Conservation (phyloP, 192 early-diverging fungal species). For the Coemansia sp. region DNA sequence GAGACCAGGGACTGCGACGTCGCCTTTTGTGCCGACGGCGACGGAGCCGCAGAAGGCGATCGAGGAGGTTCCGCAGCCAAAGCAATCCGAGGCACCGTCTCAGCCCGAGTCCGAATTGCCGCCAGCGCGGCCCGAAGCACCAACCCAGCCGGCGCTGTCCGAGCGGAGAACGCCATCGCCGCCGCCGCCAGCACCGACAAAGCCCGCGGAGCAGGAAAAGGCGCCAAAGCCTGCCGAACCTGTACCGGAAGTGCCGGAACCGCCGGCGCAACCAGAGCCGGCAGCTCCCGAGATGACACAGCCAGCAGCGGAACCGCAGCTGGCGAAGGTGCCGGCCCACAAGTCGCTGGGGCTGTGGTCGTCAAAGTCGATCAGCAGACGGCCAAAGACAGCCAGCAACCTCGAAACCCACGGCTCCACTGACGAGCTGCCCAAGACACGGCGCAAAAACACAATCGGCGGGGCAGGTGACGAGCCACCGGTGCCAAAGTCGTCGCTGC, state of each 20-base stretch:
- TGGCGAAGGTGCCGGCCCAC: neutral
- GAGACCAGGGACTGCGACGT: constrained; percentile 12
- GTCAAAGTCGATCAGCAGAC: neutral
- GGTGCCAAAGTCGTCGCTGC: neutral
- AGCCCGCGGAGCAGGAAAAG: neutral
- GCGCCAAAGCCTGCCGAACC: neutral
- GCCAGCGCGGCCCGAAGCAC: neutral
- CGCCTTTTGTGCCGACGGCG: too few species aligned
- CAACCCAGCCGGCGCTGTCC: neutral
- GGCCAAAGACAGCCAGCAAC: constrained; percentile 1
- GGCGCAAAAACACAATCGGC: constrained; percentile 4
- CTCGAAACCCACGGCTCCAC: neutral
- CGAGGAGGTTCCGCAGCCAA: too few species aligned
- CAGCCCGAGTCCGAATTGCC: too few species aligned
- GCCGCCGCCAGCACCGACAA: neutral
- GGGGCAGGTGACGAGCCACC: neutral
- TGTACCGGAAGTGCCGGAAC: too few species aligned
- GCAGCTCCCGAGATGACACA: too few species aligned
- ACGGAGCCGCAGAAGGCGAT: too few species aligned
- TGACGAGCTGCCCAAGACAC: neutral
- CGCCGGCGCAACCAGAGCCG: too few species aligned
- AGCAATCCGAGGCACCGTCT: too few species aligned
- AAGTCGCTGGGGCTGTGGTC: constrained; percentile 10
- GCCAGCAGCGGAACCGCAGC: too few species aligned
- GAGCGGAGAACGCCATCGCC: neutral